Conservation (phyloP, 345 rosid genomes). For the Linum tenue region DNA sequence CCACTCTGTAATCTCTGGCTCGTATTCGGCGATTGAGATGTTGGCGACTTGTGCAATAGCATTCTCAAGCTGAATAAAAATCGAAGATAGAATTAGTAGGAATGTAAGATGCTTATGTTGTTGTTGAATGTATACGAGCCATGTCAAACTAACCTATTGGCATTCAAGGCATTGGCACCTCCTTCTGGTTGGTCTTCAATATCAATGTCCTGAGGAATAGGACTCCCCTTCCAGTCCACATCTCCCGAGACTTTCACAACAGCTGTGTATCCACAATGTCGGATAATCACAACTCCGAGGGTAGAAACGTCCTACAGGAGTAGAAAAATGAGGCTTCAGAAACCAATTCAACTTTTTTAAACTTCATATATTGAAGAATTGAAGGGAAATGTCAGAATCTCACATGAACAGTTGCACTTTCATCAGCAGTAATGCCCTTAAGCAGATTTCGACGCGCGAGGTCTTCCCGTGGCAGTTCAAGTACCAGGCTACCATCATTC, state of each 20-base stretch:
- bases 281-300: constrained; percentile 27
- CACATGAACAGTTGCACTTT: constrained; percentile 30
- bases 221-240: constrained; percentile 21
- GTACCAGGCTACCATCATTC: constrained; percentile 25
- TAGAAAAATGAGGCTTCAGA: constrained; percentile 20
- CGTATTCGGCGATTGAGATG: constrained; percentile 18
- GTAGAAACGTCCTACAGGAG: constrained; percentile 29
- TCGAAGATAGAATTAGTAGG: constrained; percentile 14
- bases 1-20: constrained; percentile 50
- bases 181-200: constrained; percentile 29
- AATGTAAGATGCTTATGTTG: constrained; percentile 4
- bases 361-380: constrained; percentile 16
- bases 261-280: constrained; percentile 27
- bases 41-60: constrained; percentile 22
- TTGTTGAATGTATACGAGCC: constrained; percentile 2
- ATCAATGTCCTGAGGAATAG: constrained; percentile 20
- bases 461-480: constrained; percentile 24
- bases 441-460: constrained; percentile 26
- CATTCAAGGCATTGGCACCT: constrained; percentile 28
- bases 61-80: constrained; percentile 19
- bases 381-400: constrained; percentile 15
- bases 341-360: constrained; percentile 20
- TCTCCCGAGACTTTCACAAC: constrained; percentile 25
- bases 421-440: constrained; percentile 30
- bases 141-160: constrained; percentile 24